Conservation (phyloP, 1,284 basidiomycete species). For the Filobasidium uniguttulatum region DNA sequence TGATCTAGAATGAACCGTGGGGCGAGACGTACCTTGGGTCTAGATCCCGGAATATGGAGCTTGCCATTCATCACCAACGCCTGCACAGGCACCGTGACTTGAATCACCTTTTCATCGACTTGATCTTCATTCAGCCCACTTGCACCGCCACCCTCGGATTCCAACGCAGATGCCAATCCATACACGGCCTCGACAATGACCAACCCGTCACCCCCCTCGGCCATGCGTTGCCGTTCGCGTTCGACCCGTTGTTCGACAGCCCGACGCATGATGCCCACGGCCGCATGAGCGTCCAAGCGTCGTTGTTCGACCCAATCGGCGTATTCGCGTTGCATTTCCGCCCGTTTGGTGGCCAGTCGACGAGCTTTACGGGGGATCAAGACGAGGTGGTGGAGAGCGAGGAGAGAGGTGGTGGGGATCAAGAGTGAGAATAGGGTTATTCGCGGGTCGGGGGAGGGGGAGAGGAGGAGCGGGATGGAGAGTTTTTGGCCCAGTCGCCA, state of each 20-base stretch:
- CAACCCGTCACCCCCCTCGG: constrained; percentile 44
- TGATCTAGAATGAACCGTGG: background rate
- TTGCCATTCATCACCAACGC: constrained; percentile 65
- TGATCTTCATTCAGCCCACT: constrained; percentile 43
- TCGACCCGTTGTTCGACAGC: constrained; percentile 35
- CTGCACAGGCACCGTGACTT: constrained; percentile 69
- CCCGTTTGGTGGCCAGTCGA: constrained; percentile 35
- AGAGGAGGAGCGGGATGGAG: constrained; percentile 45
- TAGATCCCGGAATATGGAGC: constrained; percentile 60
- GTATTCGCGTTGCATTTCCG: constrained; percentile 47
- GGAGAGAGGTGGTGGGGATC: constrained; percentile 44
- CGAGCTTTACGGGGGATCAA: constrained; percentile 44
- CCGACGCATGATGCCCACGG: constrained; percentile 37
- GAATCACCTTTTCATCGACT: constrained; percentile 45
- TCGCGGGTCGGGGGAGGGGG: constrained; percentile 40
- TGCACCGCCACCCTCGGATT: too few relatives aligned
- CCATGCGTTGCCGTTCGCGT: constrained; percentile 35
- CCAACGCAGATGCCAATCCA: constrained; percentile 37
- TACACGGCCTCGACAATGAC: constrained; percentile 60
- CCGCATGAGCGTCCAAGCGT: constrained; percentile 47
- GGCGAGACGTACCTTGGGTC: constrained; percentile 40
- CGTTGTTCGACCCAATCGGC: constrained; percentile 49
- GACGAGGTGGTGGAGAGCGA: constrained; percentile 46
- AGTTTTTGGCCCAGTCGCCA: constrained; percentile 44
- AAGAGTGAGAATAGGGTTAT: constrained; percentile 43